Evolutionary conservation across 495 filamentous ascomycete species (phyloP), one percentile per base, ranked within the genome.

Genomic region (Hyaloscypha bicolor): DNA sequence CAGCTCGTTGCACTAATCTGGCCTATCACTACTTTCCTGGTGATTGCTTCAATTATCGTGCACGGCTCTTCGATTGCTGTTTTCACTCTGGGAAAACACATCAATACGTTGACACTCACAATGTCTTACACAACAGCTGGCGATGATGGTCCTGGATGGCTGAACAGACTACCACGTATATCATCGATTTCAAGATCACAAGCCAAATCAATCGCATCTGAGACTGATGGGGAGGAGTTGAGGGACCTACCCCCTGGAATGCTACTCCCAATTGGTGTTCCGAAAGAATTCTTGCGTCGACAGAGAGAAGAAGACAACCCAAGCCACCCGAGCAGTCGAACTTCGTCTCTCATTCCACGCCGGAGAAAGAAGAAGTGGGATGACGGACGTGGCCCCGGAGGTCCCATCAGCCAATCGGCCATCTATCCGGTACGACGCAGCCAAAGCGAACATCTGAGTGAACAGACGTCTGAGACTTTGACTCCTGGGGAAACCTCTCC

Each of bases 61-160:
- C 96, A 99, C 75, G 96, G 96, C 9, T 97, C 94, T 32, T 99
- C 96, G 0, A 92, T 99, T 75, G 96, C 96, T 9, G 96, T 99
- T 14, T 99, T 99, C 74, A 98, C 96, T 0, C 86, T 99, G 9
- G 96, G 96, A 58, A 99, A 98, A 76, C 95, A 90, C 57, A 98
- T 99, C 83, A 98, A 99, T 78, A 98, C 96, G 3, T 82, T 99
- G 67, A 92, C 92, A 12, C 85, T 99, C 59, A 97, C 95, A 14
- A 90, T 98, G 83, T 98, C 96, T 0, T 98, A 97, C 79, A 98
- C 96, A 0, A 76, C 74, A 16, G 93, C 90, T 63, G 90, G 89
- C 62, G 94, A 97, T 71, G 94, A 97, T 6, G 92, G 92, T 6
- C 93, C 93, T 2, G 87, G 85, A 22, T 99, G 96, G 96, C 94